Evolutionary conservation across 257 asterid genomes (phyloP).

Genomic region (Solanum lignicaule): DNA sequence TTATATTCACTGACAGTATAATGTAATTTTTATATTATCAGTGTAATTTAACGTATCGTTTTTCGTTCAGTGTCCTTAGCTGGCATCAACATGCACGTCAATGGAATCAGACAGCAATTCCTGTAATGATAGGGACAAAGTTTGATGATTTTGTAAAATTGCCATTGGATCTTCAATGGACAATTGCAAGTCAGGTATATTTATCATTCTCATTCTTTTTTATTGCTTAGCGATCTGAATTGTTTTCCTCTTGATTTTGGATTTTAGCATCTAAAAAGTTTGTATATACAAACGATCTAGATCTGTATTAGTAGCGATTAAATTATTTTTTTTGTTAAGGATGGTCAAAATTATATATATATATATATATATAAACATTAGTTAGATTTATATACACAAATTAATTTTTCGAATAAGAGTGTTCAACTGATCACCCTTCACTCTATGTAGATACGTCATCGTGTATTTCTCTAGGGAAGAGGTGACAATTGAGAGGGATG

Average conservation of each 20-base stretch:
- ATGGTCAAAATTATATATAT: too few species aligned
- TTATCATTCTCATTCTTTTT: background rate
- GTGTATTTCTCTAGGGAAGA: too few species aligned
- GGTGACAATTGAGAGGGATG: too few species aligned
- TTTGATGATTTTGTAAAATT: conserved; percentile 78
- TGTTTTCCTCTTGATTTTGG: background rate
- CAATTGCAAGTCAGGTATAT: conserved; percentile 67
- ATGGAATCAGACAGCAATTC: conserved; percentile 79
- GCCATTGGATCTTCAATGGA: conserved; percentile 79
- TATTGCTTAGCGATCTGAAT: background rate
- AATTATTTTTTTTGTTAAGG: fast-evolving
- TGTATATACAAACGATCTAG: background rate
- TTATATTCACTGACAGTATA: background rate
- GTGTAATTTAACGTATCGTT: background rate
- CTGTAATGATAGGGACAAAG: conserved; percentile 77
- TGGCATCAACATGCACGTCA: conserved; percentile 80
- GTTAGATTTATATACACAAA: too few species aligned
- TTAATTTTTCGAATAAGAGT: too few species aligned
- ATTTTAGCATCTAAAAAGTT: background rate
- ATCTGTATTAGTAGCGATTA: background rate
- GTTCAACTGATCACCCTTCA: too few species aligned
- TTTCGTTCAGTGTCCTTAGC: conserved; percentile 34
- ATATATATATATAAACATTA: too few species aligned
- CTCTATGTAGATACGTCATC: too few species aligned
- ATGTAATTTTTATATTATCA: background rate